These are phyloP conservation scores for Martensiomyces pterosporus DNA, from an alignment of 192 early-diverging fungal genomes.

Conservation along the genomic window DNA sequence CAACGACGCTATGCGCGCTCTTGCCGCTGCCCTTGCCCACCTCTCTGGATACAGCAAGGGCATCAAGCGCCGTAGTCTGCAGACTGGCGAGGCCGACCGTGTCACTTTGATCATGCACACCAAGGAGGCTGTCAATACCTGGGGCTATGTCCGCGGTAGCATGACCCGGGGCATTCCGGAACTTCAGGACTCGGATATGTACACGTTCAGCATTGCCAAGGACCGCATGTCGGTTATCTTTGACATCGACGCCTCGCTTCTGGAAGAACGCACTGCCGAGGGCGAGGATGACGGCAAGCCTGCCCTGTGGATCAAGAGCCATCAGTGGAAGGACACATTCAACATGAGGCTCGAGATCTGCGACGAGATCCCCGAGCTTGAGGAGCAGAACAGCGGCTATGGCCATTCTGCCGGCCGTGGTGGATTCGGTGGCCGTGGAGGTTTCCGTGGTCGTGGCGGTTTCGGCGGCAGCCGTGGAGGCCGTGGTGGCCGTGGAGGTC, in stretches of 20 bases:
- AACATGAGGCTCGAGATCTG: conserved; percentile 68
- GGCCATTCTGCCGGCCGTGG: conserved; percentile 49
- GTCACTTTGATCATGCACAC: conserved; percentile 69
- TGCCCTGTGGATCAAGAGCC: conserved; percentile 58
- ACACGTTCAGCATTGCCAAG: conserved; percentile 77
- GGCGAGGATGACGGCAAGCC: conserved; percentile 17
- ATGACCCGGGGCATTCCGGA: conserved; percentile 66
- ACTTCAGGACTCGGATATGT: conserved; percentile 69
- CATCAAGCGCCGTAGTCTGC: conserved; percentile 73
- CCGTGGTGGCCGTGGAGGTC: conserved; percentile 44
- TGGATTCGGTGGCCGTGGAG: conserved; percentile 33
- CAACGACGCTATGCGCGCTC: conserved; percentile 71
- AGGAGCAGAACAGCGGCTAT: conserved; percentile 51
- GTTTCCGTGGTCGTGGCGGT: conserved; percentile 42
- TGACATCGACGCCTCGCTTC: conserved; percentile 70
- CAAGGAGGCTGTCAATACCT: conserved; percentile 66
- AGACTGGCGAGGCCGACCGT: conserved; percentile 76
- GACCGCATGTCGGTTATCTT: conserved; percentile 81
- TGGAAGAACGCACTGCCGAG: conserved; percentile 57
- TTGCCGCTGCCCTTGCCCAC: conserved; percentile 82
- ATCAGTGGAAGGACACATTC: conserved; percentile 61
- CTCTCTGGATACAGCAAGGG: conserved; percentile 84
- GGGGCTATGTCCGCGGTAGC: conserved; percentile 80
- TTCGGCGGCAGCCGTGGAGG: conserved; percentile 47
- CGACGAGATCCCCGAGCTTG: conserved; percentile 75